A percentile compares a stretch with the other conserved stretches of the same genome.
phyloP scores from a whole-genome alignment of 805 yeast genomes.

The Saccharomycopsis babjevae region DNA sequence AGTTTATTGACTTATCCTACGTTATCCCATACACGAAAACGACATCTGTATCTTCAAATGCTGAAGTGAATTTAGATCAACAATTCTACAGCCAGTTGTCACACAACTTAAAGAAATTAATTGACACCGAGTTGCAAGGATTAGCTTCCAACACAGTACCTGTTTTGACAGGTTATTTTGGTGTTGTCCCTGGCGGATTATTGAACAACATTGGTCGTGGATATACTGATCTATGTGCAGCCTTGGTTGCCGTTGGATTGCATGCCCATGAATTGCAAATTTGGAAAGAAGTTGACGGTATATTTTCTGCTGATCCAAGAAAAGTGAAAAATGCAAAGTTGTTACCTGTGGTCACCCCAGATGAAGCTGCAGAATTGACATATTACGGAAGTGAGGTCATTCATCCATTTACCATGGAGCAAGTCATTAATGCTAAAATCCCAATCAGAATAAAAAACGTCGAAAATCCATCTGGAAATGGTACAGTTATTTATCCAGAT shows the following conservation, averaged over 20 bases:
- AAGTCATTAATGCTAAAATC: conserved; percentile 89
- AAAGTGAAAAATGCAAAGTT: conserved; percentile 86
- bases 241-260: conserved; percentile 86
- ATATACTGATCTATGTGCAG: conserved; percentile 96
- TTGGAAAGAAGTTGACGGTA: conserved; percentile 99
- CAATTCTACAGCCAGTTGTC: conserved; percentile 50
- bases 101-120: conserved; percentile 39
- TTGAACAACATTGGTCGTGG: conserved; percentile 93
- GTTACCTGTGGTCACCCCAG: conserved; percentile 85
- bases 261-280: conserved; percentile 91
- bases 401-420: conserved; percentile 99
- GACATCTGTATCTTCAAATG: conserved; percentile 31
- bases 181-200: conserved; percentile 91
- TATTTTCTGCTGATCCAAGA: conserved; percentile 96
- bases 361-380: conserved; percentile 96
- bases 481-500: conserved; percentile 92
- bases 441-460: conserved; percentile 97
- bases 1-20: conserved; percentile 68
- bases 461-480: conserved; percentile 83
- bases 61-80: conserved; percentile 50
- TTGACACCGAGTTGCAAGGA: conserved; percentile 27
- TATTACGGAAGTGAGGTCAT: conserved; percentile 97
- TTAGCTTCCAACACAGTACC: conserved; percentile 46
- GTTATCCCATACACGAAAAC: conserved; percentile 45
- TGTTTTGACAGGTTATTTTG: conserved; percentile 92